These are phyloP conservation scores for Acrodontium crateriforme DNA, from an alignment of 2,329 filamentous ascomycete species.

Conservation along the genomic window DNA sequence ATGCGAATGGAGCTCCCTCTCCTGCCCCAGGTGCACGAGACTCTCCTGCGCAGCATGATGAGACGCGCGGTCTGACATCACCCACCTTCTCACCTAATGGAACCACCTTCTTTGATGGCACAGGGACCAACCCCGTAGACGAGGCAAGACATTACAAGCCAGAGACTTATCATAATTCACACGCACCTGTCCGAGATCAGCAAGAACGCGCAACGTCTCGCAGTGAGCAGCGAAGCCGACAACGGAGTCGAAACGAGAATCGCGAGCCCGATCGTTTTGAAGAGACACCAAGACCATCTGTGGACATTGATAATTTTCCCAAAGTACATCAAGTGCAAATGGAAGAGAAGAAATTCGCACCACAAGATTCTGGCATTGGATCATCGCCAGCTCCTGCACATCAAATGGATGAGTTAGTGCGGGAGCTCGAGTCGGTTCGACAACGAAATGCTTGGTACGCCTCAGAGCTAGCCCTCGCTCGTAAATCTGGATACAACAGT, in stretches of 20 bases:
- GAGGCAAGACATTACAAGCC: constrained; percentile 8
- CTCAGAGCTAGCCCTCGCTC: constrained; percentile 81
- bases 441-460: constrained; percentile 94
- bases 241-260: too few relatives aligned
- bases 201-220: too few relatives aligned
- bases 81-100: constrained; percentile 9
- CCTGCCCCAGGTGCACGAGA: constrained; percentile 1
- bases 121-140: background rate
- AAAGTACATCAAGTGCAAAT: constrained; percentile 10
- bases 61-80: constrained; percentile 2
- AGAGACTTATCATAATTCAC: constrained; percentile 20
- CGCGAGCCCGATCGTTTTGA: too few relatives aligned
- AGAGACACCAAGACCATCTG: constrained; percentile 12
- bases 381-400: constrained; percentile 47
- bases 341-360: constrained; percentile 33
- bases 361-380: constrained; percentile 45
- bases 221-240: too few relatives aligned
- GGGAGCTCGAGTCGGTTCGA: constrained; percentile 73
- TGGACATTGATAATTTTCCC: constrained; percentile 12
- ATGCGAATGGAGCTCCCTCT: constrained; percentile 6
- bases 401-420: constrained; percentile 60
- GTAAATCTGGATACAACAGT: constrained; percentile 68
- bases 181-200: too few relatives aligned
- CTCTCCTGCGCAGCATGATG: constrained; percentile 1
- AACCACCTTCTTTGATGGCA: constrained; percentile 1